These are phyloP conservation scores for Metrosideros polymorpha DNA, from an alignment of 441 rosid genomes.

Conservation along the genomic window DNA sequence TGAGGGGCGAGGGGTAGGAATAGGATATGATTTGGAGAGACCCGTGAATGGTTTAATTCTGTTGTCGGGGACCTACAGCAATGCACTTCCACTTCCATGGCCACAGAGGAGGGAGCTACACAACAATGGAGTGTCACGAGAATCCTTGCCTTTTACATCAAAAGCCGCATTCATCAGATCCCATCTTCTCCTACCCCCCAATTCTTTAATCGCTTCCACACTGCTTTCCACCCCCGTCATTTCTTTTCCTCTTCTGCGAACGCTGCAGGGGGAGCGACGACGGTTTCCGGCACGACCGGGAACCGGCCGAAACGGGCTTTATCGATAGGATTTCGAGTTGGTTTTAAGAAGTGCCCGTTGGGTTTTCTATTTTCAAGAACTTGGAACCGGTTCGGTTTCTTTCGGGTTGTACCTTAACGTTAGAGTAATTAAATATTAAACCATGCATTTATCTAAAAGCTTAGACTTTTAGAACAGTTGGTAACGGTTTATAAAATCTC, in stretches of 20 bases:
- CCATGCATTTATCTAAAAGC: no score
- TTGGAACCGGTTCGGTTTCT: background rate
- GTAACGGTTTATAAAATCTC: no score
- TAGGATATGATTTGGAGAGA: background rate
- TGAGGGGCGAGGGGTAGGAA: background rate
- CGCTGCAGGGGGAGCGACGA: background rate
- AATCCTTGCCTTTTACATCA: conserved; percentile 17
- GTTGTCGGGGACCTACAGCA: conserved; percentile 7
- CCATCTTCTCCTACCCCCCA: background rate
- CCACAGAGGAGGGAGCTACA: conserved; percentile 23
- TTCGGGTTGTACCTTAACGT: background rate
- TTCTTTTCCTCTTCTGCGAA: background rate
- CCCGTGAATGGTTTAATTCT: conserved; percentile 18
- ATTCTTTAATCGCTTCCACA: background rate
- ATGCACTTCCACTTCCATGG: conserved; percentile 5
- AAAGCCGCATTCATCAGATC: background rate
- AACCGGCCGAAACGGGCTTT: background rate
- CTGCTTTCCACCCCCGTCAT: background rate
- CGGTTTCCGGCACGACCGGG: background rate
- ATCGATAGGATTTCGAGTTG: background rate
- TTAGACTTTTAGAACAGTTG: no score
- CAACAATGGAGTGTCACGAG: conserved; percentile 81
- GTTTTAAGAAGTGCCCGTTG: background rate
- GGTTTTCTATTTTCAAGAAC: background rate
- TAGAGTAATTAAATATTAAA: no score